Base-by-base conservation (phyloP, 2,329 filamentous ascomycete genomes). In the Botrytis fabae region DNA sequence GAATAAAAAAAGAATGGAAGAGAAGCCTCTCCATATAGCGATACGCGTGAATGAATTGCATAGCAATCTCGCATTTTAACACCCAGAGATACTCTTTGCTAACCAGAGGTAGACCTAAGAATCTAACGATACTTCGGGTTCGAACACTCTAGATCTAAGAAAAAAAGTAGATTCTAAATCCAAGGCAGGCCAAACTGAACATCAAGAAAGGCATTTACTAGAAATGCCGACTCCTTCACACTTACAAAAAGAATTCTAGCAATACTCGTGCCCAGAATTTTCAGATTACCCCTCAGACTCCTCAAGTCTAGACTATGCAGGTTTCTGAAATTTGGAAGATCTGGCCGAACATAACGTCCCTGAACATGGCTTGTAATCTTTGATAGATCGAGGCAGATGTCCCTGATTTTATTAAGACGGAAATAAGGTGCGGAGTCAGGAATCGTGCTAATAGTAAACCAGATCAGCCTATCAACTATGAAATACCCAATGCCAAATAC, bases 261-360 rank as follows among this genome's bases (percentile, higher is more conserved):
- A 40, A 54, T 62, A 12, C 20, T 32, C 18, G 14, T 14, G 40
- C 69, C n/a, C 18, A 61, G n/a, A 20, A 42, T 4, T 1, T 14
- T 14, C 14, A 70, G 32, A 10, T 70, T 42, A 8, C 44, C 69
- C 9, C 7, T 25, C 10, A 70, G 35, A 8, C 10, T 12, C 16
- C 59, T 61, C 44, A 70, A 63, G 40, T 63, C 32, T 22, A 70
- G 69, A 32, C 69, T 70, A 25, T 44, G 14, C 20, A 70, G 28
- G 32, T 70, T 63, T 22, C 69, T 44, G 48, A 51, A 70, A 20
- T 25, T 12, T 28, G 59, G 59, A 40, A 63, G n/a, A 20, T 22
- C 10, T 32, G 32, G 44, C 59, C 44, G 32, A 4, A 32, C 2
- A 48, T 62, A 2, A 18, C 42, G 57, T 7, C 2, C 9, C 6